Evolutionary conservation across 371 early-diverging fungal genomes (phyloP).

Genomic region (Chytridium lagenaria): DNA sequence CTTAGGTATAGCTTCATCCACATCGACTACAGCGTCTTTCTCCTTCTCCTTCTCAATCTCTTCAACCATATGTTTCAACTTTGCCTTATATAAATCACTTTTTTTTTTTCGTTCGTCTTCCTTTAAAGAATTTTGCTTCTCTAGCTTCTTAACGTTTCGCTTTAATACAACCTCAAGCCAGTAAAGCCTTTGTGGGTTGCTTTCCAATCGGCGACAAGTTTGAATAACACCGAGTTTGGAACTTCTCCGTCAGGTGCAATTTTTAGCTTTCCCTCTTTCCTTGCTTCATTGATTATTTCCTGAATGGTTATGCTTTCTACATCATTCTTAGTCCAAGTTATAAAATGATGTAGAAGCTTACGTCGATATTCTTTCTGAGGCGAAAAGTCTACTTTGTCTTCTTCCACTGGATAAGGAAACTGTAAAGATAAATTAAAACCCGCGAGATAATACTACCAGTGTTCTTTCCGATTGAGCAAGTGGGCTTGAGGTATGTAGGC

Average conservation of each 20-base stretch:
- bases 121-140: background rate
- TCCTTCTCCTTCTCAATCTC: conserved; percentile 34
- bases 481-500: background rate
- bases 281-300: background rate
- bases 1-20: conserved; percentile 26
- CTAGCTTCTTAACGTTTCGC: conserved; percentile 14
- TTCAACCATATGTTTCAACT: conserved; percentile 50
- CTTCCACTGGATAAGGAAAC: no score
- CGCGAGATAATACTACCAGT: no score
- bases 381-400: no score
- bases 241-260: conserved; percentile 57
- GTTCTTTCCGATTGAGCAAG: background rate
- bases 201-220: conserved; percentile 40
- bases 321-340: no score
- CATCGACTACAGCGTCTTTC: conserved; percentile 2
- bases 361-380: no score
- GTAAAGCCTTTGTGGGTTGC: conserved; percentile 8
- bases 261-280: background rate
- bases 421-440: no score
- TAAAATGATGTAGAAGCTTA: no score
- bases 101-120: conserved; percentile 34
- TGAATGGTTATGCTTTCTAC: background rate
- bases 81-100: conserved; percentile 48
- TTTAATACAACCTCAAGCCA: background rate
- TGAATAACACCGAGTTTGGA: conserved; percentile 51